These are phyloP conservation scores for Tephrocybe sp. DNA, from an alignment of 768 basidiomycete genomes.

Conservation along the genomic window DNA sequence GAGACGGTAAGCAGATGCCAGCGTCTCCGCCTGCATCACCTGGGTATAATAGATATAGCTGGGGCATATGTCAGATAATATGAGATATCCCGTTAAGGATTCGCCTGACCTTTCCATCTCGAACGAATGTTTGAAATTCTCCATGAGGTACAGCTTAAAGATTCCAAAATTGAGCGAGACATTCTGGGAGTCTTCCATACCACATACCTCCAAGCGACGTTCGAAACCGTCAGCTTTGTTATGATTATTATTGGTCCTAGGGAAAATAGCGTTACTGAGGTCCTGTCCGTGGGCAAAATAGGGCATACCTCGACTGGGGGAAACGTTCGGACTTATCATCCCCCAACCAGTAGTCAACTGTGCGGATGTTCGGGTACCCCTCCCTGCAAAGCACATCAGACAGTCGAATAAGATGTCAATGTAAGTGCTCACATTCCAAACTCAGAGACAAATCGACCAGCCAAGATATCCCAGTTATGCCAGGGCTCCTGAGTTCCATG, in stretches of 20 bases:
- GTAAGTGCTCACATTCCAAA: constrained; percentile 76
- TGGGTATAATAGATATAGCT: constrained; percentile 95
- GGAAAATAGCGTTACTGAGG: neutral
- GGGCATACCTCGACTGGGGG: constrained; percentile 77
- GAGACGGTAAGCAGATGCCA: constrained; percentile 82
- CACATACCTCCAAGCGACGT: constrained; percentile 67
- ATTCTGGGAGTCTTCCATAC: neutral
- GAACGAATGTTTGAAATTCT: constrained; percentile 90
- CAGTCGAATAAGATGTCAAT: neutral
- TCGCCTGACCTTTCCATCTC: constrained; percentile 70
- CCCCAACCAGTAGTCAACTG: constrained; percentile 86
- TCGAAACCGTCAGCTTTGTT: constrained; percentile 92
- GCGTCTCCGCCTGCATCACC: constrained; percentile 92
- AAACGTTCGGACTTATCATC: constrained; percentile 70
- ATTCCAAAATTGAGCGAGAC: neutral
- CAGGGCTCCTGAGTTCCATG: constrained; percentile 91
- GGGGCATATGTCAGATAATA: constrained; percentile 12
- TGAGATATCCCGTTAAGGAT: neutral
- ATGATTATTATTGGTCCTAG: constrained; percentile 70
- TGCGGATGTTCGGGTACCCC: constrained; percentile 84
- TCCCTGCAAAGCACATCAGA: constrained; percentile 48
- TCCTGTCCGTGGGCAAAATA: neutral
- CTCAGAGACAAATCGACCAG: constrained; percentile 92
- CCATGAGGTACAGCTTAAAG: constrained; percentile 78
- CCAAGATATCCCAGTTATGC: constrained; percentile 89